Conservation (phyloP, 208 protist species). For the Acanthamoeba culbertsoni region DNA sequence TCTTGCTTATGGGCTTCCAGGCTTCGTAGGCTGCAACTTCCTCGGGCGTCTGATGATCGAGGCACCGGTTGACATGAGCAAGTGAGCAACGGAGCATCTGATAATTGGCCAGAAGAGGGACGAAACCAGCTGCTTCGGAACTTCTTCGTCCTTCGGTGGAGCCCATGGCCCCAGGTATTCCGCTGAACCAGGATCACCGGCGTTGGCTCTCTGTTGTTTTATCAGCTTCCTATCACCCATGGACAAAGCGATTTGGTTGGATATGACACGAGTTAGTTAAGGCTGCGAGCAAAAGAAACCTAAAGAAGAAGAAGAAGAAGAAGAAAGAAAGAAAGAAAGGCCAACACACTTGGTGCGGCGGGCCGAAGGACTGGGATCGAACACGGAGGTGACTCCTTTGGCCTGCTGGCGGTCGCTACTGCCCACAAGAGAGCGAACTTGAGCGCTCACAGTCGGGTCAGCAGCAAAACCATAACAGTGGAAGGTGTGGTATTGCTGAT, state of each 20-base stretch:
- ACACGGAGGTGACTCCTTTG: not conserved
- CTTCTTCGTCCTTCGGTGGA: not conserved
- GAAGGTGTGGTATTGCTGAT: slow-evolving; percentile 49
- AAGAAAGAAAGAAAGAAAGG: not conserved
- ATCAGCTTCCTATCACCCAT: not conserved
- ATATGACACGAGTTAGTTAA: not conserved
- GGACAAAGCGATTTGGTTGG: not conserved
- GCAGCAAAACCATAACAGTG: slow-evolving; percentile 20
- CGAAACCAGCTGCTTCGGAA: not conserved
- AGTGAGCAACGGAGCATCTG: not conserved
- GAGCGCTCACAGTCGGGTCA: not conserved
- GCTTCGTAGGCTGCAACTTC: not conserved
- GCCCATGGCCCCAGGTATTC: not conserved
- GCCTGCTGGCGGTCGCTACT: not conserved
- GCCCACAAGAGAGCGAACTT: not conserved
- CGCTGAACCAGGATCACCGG: not conserved
- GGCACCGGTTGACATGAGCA: too few species aligned
- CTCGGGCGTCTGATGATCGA: not conserved
- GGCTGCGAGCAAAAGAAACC: not conserved
- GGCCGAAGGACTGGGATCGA: not conserved
- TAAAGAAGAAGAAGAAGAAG: not conserved
- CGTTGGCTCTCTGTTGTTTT: not conserved
- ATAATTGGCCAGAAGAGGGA: not conserved
- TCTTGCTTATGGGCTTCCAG: slow-evolving; percentile 47
- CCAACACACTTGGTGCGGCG: not conserved